Conservation (phyloP, 441 rosid species). For the Capsella rubella region DNA sequence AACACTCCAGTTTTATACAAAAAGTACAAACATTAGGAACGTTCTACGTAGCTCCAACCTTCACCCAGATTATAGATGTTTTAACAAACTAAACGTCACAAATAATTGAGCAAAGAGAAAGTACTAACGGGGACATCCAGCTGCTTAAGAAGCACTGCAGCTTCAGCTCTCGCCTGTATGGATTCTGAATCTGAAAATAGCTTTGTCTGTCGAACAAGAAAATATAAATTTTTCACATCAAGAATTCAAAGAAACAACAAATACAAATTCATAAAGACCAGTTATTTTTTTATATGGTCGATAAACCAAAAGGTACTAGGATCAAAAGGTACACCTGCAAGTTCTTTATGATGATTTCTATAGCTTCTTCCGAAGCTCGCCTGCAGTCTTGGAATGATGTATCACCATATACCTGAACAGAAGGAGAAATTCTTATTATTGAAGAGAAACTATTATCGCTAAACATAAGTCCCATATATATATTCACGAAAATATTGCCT, state of each 20-base stretch:
- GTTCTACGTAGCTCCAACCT: conserved; percentile 21
- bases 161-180: conserved; percentile 95
- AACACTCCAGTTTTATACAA: conserved; percentile 7
- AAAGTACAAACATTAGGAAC: conserved; percentile 17
- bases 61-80: conserved; percentile 28
- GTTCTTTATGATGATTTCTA: conserved; percentile 68
- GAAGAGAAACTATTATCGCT: conserved; percentile 12
- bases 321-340: conserved; percentile 68
- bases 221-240: conserved; percentile 26
- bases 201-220: conserved; percentile 63
- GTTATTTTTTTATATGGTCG: conserved; percentile 22
- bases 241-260: conserved; percentile 29
- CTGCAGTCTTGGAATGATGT: conserved; percentile 96
- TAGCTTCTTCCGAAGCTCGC: conserved; percentile 95
- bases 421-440: conserved; percentile 4
- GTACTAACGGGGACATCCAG: conserved; percentile 88
- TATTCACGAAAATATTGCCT: conserved; percentile 4
- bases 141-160: conserved; percentile 95
- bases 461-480: conserved; percentile 18
- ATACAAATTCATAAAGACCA: neutral
- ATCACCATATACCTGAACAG: conserved; percentile 86
- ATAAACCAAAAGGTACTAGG: conserved; percentile 26
- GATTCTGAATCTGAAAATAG: conserved; percentile 95
- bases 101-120: conserved; percentile 30
- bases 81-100: conserved; percentile 25